phyloP scores from a whole-genome alignment of 768 basidiomycete genomes.

The Phaeotremella skinneri region DNA sequence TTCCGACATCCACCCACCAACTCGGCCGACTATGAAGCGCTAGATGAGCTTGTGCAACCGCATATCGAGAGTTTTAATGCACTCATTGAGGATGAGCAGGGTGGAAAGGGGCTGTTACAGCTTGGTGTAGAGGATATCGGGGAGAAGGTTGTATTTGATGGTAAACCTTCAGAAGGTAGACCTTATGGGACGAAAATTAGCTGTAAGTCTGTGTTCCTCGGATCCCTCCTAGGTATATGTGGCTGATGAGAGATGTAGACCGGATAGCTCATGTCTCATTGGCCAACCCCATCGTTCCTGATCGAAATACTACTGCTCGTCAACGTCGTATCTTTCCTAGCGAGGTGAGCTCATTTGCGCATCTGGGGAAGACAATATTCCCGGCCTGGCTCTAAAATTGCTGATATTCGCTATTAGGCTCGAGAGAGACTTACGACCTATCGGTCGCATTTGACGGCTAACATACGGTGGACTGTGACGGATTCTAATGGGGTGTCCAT shows the following conservation, averaged over 20 bases:
- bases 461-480: conserved; percentile 75
- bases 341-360: conserved; percentile 61
- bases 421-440: conserved; percentile 92
- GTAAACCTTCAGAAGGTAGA: conserved; percentile 60
- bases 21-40: conserved; percentile 68
- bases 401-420: conserved; percentile 59
- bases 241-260: conserved; percentile 57
- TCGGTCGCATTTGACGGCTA: conserved; percentile 80
- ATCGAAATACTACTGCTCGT: conserved; percentile 69
- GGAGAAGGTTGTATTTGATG: conserved; percentile 89
- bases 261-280: conserved; percentile 85
- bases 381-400: neutral
- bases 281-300: conserved; percentile 78
- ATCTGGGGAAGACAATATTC: neutral
- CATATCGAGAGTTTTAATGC: conserved; percentile 97
- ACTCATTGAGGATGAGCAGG: conserved; percentile 87
- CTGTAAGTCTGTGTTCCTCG: conserved; percentile 31
- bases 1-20: conserved; percentile 73
- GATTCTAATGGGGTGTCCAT: conserved; percentile 57
- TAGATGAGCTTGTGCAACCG: conserved; percentile 89
- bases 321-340: conserved; percentile 82
- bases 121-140: conserved; percentile 79
- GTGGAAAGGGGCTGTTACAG: conserved; percentile 73
- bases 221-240: neutral
- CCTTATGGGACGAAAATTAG: conserved; percentile 74